phyloP scores from a whole-genome alignment of 306 rosid genomes.

The Gastrolobium villosum region DNA sequence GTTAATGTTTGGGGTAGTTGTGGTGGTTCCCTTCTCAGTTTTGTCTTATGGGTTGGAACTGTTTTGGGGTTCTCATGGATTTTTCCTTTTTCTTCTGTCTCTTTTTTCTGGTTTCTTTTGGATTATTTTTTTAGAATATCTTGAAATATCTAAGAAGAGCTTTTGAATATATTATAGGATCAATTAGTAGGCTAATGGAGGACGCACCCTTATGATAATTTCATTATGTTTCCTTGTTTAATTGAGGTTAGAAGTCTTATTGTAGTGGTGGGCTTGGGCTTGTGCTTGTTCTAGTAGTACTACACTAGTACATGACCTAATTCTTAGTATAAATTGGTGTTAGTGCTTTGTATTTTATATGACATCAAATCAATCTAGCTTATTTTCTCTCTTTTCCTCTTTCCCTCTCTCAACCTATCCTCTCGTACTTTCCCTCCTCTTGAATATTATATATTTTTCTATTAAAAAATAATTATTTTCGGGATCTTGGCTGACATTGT shows the following conservation, averaged over 20 bases:
- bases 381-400: conserved; percentile 14
- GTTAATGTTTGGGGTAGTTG: conserved; percentile 25
- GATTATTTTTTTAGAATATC: conserved; percentile 5
- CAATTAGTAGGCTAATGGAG: conserved; percentile 3
- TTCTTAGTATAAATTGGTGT: conserved; percentile 27
- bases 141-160: neutral
- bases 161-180: conserved; percentile 8
- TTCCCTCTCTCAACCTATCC: neutral
- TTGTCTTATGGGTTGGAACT: neutral
- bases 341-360: conserved; percentile 17
- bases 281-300: neutral
- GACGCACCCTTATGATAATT: neutral
- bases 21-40: neutral
- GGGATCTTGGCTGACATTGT: neutral
- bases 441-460: conserved; percentile 11
- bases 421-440: neutral
- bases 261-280: neutral
- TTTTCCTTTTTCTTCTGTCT: neutral
- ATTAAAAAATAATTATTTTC: neutral
- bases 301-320: neutral
- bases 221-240: neutral
- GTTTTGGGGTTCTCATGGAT: neutral
- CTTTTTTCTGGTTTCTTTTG: conserved; percentile 16
- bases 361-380: conserved; percentile 22
- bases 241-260: neutral